A percentile compares a stretch with the other conserved stretches of the same genome.
Evolutionary conservation across 2,329 filamentous ascomycete genomes (phyloP).

Genomic region (Diaporthe amygdali): DNA sequence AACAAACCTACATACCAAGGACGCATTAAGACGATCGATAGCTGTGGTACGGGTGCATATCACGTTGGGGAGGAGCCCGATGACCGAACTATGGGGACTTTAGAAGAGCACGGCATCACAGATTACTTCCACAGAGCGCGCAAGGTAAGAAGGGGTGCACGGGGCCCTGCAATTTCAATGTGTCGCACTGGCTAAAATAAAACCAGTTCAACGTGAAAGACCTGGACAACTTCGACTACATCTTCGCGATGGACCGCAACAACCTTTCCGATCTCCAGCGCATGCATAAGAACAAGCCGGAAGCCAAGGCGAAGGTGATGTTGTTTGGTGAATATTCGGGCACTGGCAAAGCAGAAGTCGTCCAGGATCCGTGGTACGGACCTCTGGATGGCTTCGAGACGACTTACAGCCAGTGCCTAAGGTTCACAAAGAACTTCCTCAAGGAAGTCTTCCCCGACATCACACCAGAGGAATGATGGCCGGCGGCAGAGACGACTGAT

Average conservation of each 20-base stretch:
- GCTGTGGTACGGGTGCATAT: constrained; percentile 88
- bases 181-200: not conserved
- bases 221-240: constrained; percentile 87
- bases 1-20: constrained; percentile 64
- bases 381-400: constrained; percentile 78
- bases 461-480: constrained; percentile 26
- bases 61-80: constrained; percentile 81
- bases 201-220: constrained; percentile 65
- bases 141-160: constrained; percentile 57
- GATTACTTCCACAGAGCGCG: constrained; percentile 80
- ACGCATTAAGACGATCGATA: constrained; percentile 75
- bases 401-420: constrained; percentile 83
- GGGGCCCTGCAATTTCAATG: not conserved
- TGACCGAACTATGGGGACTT: constrained; percentile 80
- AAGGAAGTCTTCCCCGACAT: constrained; percentile 57
- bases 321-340: constrained; percentile 86
- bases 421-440: constrained; percentile 80
- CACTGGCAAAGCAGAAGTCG: constrained; percentile 68
- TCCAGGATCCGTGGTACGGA: constrained; percentile 94
- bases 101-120: constrained; percentile 75
- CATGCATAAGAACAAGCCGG: constrained; percentile 61
- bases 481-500: not conserved
- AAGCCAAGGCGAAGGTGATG: constrained; percentile 70
- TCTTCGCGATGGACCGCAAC: constrained; percentile 90
- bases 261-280: constrained; percentile 77